Base-by-base conservation (phyloP, 106 monocot species). In the Dendrobium huoshanense region DNA sequence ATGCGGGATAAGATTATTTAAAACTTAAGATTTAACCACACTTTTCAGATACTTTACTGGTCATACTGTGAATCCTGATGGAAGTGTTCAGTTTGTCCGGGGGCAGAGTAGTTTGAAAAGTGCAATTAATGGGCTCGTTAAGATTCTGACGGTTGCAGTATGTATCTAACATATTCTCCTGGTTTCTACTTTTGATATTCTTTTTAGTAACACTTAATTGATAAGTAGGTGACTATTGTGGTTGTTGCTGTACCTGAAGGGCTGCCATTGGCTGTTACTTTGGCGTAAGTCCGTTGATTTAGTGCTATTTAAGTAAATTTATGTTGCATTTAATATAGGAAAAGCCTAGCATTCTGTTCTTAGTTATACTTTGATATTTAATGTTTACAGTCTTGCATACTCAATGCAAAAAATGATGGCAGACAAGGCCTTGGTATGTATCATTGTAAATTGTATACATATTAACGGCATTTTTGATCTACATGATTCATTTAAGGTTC, bases 401-500 rank as follows among this genome's bases (percentile, higher is more conserved):
- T 96, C 96, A 24, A 96, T 96, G 96, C 85, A 91, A 72, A 96
- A 93, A 75, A 96, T 96, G 96, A 94, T 96, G 93, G 84, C 79
- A 45, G 96, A 96, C 84, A 91, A 96, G 70, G 93, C 96, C 55
- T 79, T 96, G 91, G 96, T 58, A 90, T 55, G 80, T 78, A 22
- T 82, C 56, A 72, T 67, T 44, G 4, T 68, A 22, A 45, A 13
- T 41, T 44, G 19, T 3, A 31, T 77, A 29, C 54, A 7, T 64
- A 40, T 37, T 37, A 49, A 54, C 56, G 55, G 17, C 55, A 55
- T 55, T 17, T 55, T 2, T 55, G 55, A 55, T 9, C 55, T 55
- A 7, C 9, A 13, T 55, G 17, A 55, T 55, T 55, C 15, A 13
- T 55, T 70, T 70, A 18, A 33, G 74, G 74, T 74, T 16, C 10